A percentile compares a stretch with the other conserved stretches of the same genome.
These are phyloP conservation scores for Omphalea diandra DNA, from an alignment of 441 rosid species.

Conservation along the genomic window DNA sequence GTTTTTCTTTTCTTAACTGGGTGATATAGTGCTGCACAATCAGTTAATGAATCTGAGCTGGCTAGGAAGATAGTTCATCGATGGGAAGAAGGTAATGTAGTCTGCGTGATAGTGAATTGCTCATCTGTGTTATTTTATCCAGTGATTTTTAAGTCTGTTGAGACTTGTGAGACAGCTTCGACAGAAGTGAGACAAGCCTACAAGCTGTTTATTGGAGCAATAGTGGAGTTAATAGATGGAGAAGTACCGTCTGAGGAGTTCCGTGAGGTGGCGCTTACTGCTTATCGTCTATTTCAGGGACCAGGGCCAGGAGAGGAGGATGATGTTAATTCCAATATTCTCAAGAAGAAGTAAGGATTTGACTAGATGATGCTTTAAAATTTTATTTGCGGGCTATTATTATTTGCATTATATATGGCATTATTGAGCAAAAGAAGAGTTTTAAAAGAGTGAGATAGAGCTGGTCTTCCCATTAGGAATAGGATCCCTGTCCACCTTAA, in stretches of 20 bases:
- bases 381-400: neutral
- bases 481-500: neutral
- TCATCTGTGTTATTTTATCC: neutral
- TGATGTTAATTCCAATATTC: slow-evolving; percentile 29
- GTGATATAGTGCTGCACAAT: slow-evolving; percentile 42
- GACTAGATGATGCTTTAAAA: slow-evolving; percentile 2
- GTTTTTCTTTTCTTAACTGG: neutral
- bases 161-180: slow-evolving; percentile 48
- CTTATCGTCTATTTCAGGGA: slow-evolving; percentile 49
- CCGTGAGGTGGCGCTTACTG: slow-evolving; percentile 62
- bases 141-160: neutral
- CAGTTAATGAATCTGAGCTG: slow-evolving; percentile 69
- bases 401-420: neutral
- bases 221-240: slow-evolving; percentile 69
- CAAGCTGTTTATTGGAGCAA: slow-evolving; percentile 73
- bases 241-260: slow-evolving; percentile 84
- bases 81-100: slow-evolving; percentile 83
- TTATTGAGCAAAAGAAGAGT: neutral
- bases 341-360: slow-evolving; percentile 51
- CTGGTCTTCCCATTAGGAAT: neutral
- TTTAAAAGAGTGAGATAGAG: neutral
- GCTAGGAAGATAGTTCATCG: slow-evolving; percentile 69
- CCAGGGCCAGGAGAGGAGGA: slow-evolving; percentile 47
- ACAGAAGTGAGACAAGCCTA: slow-evolving; percentile 75
- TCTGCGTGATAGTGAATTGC: neutral